Base-by-base conservation (phyloP, 1,139 yeast species). In the Geotrichum candidum region DNA sequence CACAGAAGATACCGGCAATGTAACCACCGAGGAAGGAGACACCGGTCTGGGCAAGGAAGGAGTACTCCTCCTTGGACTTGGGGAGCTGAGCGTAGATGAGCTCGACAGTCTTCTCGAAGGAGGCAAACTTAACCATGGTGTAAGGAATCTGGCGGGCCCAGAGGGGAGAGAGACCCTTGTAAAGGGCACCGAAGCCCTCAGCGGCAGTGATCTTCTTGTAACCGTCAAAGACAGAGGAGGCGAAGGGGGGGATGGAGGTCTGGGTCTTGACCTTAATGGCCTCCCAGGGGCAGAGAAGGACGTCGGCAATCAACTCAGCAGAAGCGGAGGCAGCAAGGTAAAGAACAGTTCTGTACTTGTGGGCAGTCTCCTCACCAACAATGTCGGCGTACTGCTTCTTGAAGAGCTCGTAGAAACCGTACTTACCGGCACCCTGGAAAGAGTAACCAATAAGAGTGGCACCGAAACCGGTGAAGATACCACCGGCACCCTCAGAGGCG, bases 91-190 rank as follows among this genome's bases (percentile, higher is more conserved):
- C 69, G 75, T 90, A 90, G 69, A 90, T 88, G 59, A 77, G 74
- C 69, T 86, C 90, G 38, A 91, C 97, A 58, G 91, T 87, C 73
- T 85, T 88, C 79, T 92, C 98, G 77, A 92, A 92, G 54, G 95
- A 82, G 27, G 97, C 92, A 77, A 92, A 92, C 77, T 92, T 92
- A 65, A 89, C 95, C 97, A 91, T 91, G 51, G 97, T 92, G 79
- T 92, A 92, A 29, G 97, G 97, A 68, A 92, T 88, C 76, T 92
- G 97, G 79, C 97, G 87, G 66, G 86, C 84, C 97, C 97, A 91
- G 69, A 92, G 81, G 45, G 98, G 97, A 13, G 84, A 86, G 65
- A 92, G 78, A 59, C 97, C 97, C 73, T 88, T 88, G 80, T 90
- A 92, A 63, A 92, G 80, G 22, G 75, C 91, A 22, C 79, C 83